Evolutionary conservation across 1,139 yeast genomes (phyloP), one percentile per base, ranked within the genome.

Genomic region (Spathaspora sp.): DNA sequence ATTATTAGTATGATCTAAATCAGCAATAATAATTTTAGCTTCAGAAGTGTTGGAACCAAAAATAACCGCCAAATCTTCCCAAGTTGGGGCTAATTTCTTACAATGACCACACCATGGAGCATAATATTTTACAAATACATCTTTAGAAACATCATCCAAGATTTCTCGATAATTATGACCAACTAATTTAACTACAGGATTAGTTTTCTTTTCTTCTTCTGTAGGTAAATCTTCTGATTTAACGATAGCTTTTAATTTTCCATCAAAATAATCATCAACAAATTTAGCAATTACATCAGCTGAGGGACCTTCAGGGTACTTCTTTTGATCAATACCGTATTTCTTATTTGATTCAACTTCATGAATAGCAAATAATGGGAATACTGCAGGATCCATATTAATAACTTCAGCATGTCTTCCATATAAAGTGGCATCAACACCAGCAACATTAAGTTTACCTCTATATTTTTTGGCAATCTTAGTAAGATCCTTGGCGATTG

Each of bases 91-190:
- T 70, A 91, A 79, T 70, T 81, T 89, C 80, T 91, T 91, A 80
- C 99, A 91, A 78, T 91, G 98, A 43, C 98, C 97, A 76, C 99
- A 91, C 99, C 99, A 93, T 71, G 97, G 96, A 47, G 99, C 99
- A 64, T 89, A 93, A 74, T 88, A 91, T 76, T 91, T 89, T 56
- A 93, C 91, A 56, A 93, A 75, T 45, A 93, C 91, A 67, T 93
- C 98, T 77, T 89, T 89, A 49, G 78, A 67, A 44, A 74, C 71
- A 62, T 90, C 91, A 36, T 75, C 72, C 51, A 89, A 78, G 52
- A 89, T 71, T 31, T 80, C 80, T 42, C 85, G 84, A 69, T 89
- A 93, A 65, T 84, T 89, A 72, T 84, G 82, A 58, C 90, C 96
- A 51, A 93, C 98, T 56, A 93, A 80, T 61, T 82, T 84, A 65